phyloP scores from a whole-genome alignment of 176 grass and related monocot genomes.

The Luzula sylvatica region DNA sequence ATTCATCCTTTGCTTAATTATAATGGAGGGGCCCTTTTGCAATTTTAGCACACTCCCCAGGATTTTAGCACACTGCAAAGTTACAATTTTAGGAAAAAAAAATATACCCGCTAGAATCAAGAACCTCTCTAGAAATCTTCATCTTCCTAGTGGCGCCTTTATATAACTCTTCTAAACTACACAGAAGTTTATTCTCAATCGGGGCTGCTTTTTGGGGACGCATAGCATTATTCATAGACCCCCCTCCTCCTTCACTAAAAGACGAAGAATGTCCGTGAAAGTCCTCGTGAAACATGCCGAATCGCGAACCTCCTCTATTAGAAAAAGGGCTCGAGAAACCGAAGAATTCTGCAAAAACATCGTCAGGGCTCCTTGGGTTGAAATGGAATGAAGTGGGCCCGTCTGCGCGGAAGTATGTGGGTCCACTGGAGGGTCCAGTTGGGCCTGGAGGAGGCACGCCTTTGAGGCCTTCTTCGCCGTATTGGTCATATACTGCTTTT shows the following conservation, averaged over 20 bases:
- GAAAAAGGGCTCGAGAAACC: conserved; percentile 51
- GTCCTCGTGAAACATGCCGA: conserved; percentile 46
- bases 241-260: conserved; percentile 25
- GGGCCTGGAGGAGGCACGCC: conserved; percentile 43
- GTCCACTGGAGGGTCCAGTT: conserved; percentile 33
- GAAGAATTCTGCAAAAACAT: conserved; percentile 82
- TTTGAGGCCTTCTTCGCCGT: conserved; percentile 74
- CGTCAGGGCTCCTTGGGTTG: conserved; percentile 54
- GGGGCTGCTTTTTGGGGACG: conserved; percentile 38
- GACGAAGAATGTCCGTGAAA: conserved; percentile 30
- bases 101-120: conserved; percentile 51
- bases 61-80: conserved; percentile 8
- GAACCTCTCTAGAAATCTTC: conserved; percentile 82
- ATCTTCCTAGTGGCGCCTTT: conserved; percentile 76
- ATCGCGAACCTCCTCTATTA: conserved; percentile 35
- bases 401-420: conserved; percentile 29
- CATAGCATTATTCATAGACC: conserved; percentile 34
- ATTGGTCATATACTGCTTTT: conserved; percentile 57
- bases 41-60: not conserved
- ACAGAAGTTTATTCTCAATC: conserved; percentile 50
- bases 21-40: not conserved
- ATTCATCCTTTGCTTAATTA: not conserved
- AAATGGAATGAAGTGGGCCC: conserved; percentile 35
- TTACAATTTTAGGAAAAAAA: not conserved
- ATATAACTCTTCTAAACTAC: conserved; percentile 70